phyloP scores from a whole-genome alignment of 495 filamentous ascomycete genomes.

The Alectoria sarmentosa region DNA sequence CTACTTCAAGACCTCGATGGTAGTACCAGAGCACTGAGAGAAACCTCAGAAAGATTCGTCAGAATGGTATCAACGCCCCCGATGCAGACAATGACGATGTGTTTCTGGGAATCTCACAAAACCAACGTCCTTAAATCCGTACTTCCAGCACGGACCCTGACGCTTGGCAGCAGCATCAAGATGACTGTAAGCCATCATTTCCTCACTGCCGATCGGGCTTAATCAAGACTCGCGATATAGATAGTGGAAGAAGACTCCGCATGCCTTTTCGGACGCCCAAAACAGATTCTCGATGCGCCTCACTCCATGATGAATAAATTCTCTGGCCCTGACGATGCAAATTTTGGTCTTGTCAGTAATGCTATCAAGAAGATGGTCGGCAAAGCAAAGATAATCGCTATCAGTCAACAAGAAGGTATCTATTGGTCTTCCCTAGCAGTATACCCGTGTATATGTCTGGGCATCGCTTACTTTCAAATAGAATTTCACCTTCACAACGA shows the following conservation, averaged over 20 bases:
- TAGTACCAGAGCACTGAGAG: neutral
- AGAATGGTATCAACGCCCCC: neutral
- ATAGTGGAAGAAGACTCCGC: neutral
- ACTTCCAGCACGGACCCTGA: neutral
- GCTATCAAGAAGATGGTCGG: neutral
- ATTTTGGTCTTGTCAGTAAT: neutral
- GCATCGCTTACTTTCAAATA: neutral
- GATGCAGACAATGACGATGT: conserved; percentile 10
- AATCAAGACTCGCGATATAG: neutral
- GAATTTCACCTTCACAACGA: neutral
- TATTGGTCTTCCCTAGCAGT: neutral
- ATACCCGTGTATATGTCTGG: neutral
- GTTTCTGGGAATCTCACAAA: neutral
- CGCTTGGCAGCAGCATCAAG: neutral
- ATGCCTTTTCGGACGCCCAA: neutral
- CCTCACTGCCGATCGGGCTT: neutral
- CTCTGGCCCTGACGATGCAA: neutral
- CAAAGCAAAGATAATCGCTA: neutral
- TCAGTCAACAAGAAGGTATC: neutral
- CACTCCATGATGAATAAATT: neutral
- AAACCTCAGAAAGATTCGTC: neutral
- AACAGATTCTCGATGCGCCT: neutral
- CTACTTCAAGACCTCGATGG: neutral
- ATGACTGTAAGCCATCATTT: neutral
- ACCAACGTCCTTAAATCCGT: neutral